Evolutionary conservation across 2,329 filamentous ascomycete species (phyloP), one percentile per base, ranked within the genome.

Genomic region (Lizonia empirigonia): DNA sequence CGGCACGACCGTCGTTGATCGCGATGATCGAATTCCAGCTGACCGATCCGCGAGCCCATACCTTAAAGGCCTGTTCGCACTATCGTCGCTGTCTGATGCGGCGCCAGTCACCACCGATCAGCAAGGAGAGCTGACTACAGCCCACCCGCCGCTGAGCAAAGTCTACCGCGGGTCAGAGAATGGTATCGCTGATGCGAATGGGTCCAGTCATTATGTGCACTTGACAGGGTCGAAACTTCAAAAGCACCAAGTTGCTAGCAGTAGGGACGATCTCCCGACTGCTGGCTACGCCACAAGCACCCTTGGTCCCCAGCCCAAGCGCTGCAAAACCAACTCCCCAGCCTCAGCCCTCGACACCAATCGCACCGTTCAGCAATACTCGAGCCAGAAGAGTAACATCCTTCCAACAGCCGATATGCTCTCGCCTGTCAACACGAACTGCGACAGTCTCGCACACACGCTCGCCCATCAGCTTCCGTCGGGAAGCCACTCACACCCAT

Each of bases 381-480:
- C 12, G 38, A 49, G 38, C 32, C 46, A 18, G 33, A 33, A n/a
- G n/a, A n/a, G n/a, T n/a, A n/a, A n/a, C n/a, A n/a, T n/a, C n/a
- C n/a, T n/a, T n/a, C n/a, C n/a, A n/a, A n/a, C n/a, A n/a, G n/a
- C n/a, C n/a, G 24, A 12, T 12, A 9, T 26, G 12, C 26, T n/a
- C 10, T n/a, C 26, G 18, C 4, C 18, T 13, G 33, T 18, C 19
- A 22, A 22, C 20, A 37, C 35, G 13, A 23, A 12, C 35, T 34
- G 30, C 9, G 42, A 46, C 26, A 24, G 32, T 19, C 22, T 52
- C n/a, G 49, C 42, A 10, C 30, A 42, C 26, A 34, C 32, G 9
- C 26, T 42, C 8, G 49, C 49, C 15, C 49, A 52, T 13, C 49
- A 52, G n/a, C 42, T 52, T 23, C 36, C 34, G 10, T 36, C 36